Conservation (phyloP, 768 basidiomycete genomes). For the Hericium erinaceus region DNA sequence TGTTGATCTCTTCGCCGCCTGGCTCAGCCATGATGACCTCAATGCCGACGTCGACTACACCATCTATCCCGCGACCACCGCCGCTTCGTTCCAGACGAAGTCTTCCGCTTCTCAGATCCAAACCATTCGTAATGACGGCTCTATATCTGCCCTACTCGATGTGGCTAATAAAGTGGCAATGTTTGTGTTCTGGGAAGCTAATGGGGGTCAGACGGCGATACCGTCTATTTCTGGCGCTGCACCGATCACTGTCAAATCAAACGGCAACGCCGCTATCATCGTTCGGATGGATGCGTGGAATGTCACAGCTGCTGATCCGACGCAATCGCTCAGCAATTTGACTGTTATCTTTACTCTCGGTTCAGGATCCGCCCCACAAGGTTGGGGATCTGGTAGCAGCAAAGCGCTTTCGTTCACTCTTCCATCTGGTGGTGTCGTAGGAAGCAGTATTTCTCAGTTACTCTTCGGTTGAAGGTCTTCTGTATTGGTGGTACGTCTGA, state of each 20-base stretch:
- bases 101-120: constrained; percentile 20
- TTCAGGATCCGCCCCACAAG: neutral
- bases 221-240: constrained; percentile 13
- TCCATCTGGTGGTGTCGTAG: neutral
- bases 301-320: neutral
- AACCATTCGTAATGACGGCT: constrained; percentile 35
- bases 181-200: constrained; percentile 45
- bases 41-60: constrained; percentile 34
- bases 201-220: constrained; percentile 35
- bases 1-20: constrained; percentile 53
- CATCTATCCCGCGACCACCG: constrained; percentile 39
- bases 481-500: too few species aligned
- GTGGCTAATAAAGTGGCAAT: constrained; percentile 30
- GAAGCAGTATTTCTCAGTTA: neutral
- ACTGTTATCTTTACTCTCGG: neutral
- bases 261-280: neutral
- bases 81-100: constrained; percentile 30
- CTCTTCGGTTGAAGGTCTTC: neutral
- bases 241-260: neutral
- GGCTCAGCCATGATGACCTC: constrained; percentile 33
- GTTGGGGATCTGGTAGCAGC: neutral
- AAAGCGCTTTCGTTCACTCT: neutral
- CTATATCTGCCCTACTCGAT: constrained; percentile 43
- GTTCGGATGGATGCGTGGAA: neutral
- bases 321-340: neutral